Evolutionary conservation across 768 basidiomycete species (phyloP), one percentile per base, ranked within the genome.

Genomic region (Arthromyces matolae): DNA sequence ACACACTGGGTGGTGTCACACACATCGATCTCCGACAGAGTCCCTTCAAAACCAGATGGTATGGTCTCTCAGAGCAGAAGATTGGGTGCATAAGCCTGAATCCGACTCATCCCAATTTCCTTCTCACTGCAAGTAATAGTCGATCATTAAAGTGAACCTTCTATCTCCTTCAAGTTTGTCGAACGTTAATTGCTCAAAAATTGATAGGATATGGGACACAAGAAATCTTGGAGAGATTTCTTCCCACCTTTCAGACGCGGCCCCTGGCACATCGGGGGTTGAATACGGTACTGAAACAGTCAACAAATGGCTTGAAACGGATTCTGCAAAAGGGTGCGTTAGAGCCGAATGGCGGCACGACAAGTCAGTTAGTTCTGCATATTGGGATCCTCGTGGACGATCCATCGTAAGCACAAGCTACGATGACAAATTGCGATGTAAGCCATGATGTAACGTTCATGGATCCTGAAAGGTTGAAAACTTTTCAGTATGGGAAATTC

Each of bases 321-420:
- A 73, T 51, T 62, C 65, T 25, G 87, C 84, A 7, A 69, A 71
- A 36, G 74, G 79, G 0, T 66, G 69, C 16, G 64, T 89, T 23
- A 80, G 86, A 4, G 84, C 72, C 3, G 80, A 84, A 56, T 85
- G 78, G 73, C 63, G 62, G 12, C 90, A 93, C 58, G 76, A 79
- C 47, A 87, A 88, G 61, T 86, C 86, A 13, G 86, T 81, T 36
- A 91, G 84, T 52, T 83, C 90, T 13, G 90, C 86, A 0, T 91
- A 85, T 56, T 93, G 90, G 90, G 89, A 92, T 63, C 80, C 89
- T 3, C 72, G 83, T 47, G 90, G 90, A 3, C 77, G 86, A 22
- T 73, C 79, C 42, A 82, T 93, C 50, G 82, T 92, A 39, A 90
- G 87, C 63, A 93, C 90, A 4, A 83, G 84, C 61, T 93, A 93